phyloP scores from a whole-genome alignment of 2,329 filamentous ascomycete genomes.

The Fusarium sp. region DNA sequence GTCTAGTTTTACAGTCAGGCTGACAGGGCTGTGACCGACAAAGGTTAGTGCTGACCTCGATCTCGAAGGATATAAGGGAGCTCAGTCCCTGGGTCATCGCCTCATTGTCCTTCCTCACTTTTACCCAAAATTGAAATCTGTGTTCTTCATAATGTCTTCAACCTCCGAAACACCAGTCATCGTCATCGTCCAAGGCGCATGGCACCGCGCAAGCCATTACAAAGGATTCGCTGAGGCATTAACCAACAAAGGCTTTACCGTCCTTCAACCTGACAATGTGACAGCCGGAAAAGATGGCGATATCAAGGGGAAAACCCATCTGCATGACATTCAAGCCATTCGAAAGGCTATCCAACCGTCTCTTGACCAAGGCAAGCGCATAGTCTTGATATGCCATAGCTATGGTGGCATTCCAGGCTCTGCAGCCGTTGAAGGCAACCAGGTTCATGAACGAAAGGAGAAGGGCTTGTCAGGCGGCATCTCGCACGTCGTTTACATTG shows the following conservation, averaged over 20 bases:
- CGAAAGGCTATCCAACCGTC: neutral
- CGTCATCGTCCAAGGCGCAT: constrained; percentile 16
- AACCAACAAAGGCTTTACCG: neutral
- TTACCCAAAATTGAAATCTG: neutral
- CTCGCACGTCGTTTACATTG: constrained; percentile 43
- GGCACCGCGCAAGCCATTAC: constrained; percentile 21
- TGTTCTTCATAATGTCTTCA: neutral
- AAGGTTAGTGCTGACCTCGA: neutral
- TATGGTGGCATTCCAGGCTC: constrained; percentile 48
- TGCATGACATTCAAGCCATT: constrained; percentile 14
- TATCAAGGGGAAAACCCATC: constrained; percentile 3
- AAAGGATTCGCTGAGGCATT: neutral
- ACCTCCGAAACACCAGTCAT: neutral
- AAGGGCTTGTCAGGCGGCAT: constrained; percentile 45
- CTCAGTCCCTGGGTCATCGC: neutral
- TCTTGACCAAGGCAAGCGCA: neutral
- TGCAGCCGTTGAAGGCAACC: constrained; percentile 40
- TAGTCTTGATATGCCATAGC: constrained; percentile 37
- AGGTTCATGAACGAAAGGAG: constrained; percentile 40
- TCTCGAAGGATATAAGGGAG: neutral
- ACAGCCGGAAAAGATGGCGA: neutral
- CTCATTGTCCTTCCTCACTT: fast-evolving
- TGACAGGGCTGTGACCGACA: too few species aligned
- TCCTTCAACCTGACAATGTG: neutral
- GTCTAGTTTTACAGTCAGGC: too few species aligned